Conservation (phyloP, 768 basidiomycete species). For the Lentinula sp. region DNA sequence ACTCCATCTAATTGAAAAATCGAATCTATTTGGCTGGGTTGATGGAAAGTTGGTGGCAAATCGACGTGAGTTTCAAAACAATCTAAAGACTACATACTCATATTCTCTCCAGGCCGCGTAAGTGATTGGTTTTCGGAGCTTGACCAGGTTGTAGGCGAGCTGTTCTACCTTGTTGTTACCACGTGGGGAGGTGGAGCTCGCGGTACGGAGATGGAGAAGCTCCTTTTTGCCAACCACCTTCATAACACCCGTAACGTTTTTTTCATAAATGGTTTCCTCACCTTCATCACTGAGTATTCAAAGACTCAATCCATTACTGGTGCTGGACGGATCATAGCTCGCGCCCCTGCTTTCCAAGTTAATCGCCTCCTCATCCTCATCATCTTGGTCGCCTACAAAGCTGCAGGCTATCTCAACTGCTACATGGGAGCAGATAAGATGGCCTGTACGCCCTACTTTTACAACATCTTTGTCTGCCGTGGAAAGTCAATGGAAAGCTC, state of each 20-base stretch:
- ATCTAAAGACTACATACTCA: neutral
- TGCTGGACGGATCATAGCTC: neutral
- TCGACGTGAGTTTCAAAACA: too few relatives aligned
- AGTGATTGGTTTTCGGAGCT: neutral
- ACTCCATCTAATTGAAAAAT: too few relatives aligned
- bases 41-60: neutral
- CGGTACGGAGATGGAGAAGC: constrained; percentile 11
- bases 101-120: neutral
- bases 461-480: neutral
- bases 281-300: constrained; percentile 6
- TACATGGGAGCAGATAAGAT: neutral
- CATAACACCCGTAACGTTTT: neutral
- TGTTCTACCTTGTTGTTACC: constrained; percentile 7
- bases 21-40: neutral
- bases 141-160: constrained; percentile 4
- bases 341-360: neutral
- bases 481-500: neutral
- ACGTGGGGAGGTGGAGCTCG: constrained; percentile 12
- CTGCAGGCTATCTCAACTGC: constrained; percentile 3
- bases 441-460: neutral
- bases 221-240: constrained; percentile 5
- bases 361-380: constrained; percentile 5
- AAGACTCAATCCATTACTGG: constrained; percentile 12
- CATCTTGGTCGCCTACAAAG: neutral
- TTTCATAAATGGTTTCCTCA: constrained; percentile 9